These are phyloP conservation scores for Cystofilobasidium bisporidii DNA, from an alignment of 768 basidiomycete species.

Conservation along the genomic window DNA sequence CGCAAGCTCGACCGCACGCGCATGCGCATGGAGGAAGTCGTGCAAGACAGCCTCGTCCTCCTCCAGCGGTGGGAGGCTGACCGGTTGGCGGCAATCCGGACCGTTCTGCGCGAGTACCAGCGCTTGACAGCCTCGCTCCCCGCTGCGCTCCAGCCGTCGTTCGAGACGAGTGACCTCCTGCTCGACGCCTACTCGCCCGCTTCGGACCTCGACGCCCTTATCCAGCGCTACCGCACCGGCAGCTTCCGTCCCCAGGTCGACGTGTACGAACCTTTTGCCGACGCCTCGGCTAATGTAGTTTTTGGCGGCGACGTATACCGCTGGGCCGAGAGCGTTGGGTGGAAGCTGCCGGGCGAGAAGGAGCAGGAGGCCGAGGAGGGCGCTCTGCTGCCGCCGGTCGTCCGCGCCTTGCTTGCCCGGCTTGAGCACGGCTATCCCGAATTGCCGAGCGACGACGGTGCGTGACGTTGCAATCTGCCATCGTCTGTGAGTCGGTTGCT, in stretches of 20 bases:
- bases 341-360: conserved; percentile 20
- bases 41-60: conserved; percentile 15
- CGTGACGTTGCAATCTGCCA: not conserved
- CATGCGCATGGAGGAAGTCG: conserved; percentile 24
- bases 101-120: conserved; percentile 26
- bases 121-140: not conserved
- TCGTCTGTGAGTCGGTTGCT: too few relatives aligned
- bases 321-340: conserved; percentile 19
- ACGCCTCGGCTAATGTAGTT: conserved; percentile 6
- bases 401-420: conserved; percentile 12
- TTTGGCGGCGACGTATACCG: conserved; percentile 16
- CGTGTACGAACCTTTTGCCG: conserved; percentile 23
- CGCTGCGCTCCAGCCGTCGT: not conserved
- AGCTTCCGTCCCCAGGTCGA: conserved; percentile 19
- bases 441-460: conserved; percentile 11
- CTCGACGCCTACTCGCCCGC: conserved; percentile 25
- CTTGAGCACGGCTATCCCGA: conserved; percentile 8
- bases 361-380: conserved; percentile 15
- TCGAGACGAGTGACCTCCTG: conserved; percentile 20
- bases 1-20: conserved; percentile 21
- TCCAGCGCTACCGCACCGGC: conserved; percentile 24
- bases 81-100: conserved; percentile 23
- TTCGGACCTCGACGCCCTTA: conserved; percentile 21
- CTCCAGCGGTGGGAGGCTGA: conserved; percentile 27
- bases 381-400: conserved; percentile 11